Percentiles rank a stretch among this genome's conserved stretches.
phyloP scores from a whole-genome alignment of 2,329 filamentous ascomycete species.

The Aspergillus phoenicis region DNA sequence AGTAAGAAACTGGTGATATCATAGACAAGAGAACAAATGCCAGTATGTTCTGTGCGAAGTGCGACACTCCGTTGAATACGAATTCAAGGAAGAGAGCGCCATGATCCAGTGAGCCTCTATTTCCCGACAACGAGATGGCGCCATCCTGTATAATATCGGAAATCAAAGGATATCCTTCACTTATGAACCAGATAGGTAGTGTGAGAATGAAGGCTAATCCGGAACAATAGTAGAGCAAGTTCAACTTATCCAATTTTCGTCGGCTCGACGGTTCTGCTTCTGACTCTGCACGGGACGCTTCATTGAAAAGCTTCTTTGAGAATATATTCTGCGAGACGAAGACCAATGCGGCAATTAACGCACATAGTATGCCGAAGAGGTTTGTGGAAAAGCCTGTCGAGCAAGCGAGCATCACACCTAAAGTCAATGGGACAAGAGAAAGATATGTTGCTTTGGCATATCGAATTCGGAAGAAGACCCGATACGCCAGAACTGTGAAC shows the following conservation, averaged over 20 bases:
- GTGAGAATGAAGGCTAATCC: conserved; percentile 88
- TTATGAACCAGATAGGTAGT: conserved; percentile 88
- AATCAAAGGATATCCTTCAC: conserved; percentile 77
- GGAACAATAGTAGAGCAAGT: conserved; percentile 95
- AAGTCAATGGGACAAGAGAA: conserved; percentile 84
- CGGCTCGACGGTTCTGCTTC: conserved; percentile 64
- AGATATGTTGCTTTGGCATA: conserved; percentile 87
- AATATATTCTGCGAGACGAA: conserved; percentile 99
- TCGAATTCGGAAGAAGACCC: conserved; percentile 81
- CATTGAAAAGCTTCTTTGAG: conserved; percentile 96
- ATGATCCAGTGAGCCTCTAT: conserved; percentile 71
- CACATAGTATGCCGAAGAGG: conserved; percentile 84
- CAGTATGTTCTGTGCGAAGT: conserved; percentile 94
- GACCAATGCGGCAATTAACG: conserved; percentile 84
- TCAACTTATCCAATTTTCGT: conserved; percentile 92
- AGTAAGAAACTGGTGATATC: conserved; percentile 95
- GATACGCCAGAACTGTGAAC: conserved; percentile 92
- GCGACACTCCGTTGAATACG: conserved; percentile 93
- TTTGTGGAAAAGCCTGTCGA: conserved; percentile 89
- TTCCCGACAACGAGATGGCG: conserved; percentile 73
- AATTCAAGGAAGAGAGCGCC: conserved; percentile 74
- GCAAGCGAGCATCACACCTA: conserved; percentile 95
- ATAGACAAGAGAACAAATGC: conserved; percentile 91
- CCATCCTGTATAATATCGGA: conserved; percentile 79
- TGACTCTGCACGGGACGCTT: conserved; percentile 80